Base-by-base conservation (phyloP, 2,329 filamentous ascomycete species). In the Fusarium stilboides region DNA sequence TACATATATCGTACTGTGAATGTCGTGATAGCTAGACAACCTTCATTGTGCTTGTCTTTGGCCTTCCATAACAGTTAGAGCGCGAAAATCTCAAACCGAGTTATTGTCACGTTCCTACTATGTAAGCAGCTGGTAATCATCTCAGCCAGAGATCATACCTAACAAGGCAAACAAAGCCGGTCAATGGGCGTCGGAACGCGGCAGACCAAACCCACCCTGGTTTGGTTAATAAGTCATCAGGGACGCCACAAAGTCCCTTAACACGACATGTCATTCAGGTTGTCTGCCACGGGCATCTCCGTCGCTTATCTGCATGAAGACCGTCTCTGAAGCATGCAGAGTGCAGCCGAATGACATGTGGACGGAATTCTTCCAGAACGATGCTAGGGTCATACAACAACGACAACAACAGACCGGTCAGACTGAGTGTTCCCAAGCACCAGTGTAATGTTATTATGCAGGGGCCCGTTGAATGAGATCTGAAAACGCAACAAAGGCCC, bases 261-360 rank as follows among this genome's bases (percentile, higher is more conserved):
- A 65, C 65, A 67, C 51, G 52, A 62, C 61, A 60, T 50, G 50
- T 65, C 59, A 71, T 50, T 47, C 28, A 31, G 28, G 45, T 22
- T 40, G 34, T 34, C 44, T 24, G 45, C 43, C 37, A 26, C 68
- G 68, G 70, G 56, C 69, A 74, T 74, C 71, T 72, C 69, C 67
- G 68, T 74, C 71, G 71, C 71, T 74, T 74, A 74, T 72, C 71
- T 74, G 64, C 71, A 71, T 62, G 47, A 69, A 49, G 44, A 61
- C 51, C 47, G 65, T 62, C 50, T 45, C 47, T 43, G 46, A 49
- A 58, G 47, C 44, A 49, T 62, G 67, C 66, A 62, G 59, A 47
- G 47, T 60, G 64, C 53, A 53, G 46, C n/a, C 24, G 37, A 28
- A 34, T 69, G 39, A 50, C 56, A 62, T 52, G 49, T 53, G 59